phyloP scores from a whole-genome alignment of 1,139 yeast genomes.

The Hyphopichia khmerensis region DNA sequence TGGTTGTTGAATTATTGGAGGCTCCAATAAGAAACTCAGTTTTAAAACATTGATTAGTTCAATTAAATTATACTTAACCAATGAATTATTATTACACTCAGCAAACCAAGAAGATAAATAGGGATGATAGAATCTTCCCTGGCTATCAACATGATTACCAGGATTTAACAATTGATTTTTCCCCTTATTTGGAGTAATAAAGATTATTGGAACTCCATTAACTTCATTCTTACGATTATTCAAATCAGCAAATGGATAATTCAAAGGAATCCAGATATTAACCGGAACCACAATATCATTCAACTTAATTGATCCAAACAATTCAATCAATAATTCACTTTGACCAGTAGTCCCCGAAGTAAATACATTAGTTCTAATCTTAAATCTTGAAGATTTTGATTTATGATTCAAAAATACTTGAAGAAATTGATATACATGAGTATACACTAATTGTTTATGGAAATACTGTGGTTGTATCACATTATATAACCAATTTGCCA shows the following conservation, averaged over 20 bases:
- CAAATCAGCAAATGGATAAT: conserved; percentile 51
- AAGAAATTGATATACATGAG: conserved; percentile 60
- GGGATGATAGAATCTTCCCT: conserved; percentile 74
- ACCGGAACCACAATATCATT: conserved; percentile 49
- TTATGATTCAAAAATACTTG: conserved; percentile 40
- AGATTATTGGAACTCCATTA: conserved; percentile 58
- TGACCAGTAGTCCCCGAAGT: conserved; percentile 57
- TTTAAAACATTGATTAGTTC: conserved; percentile 36
- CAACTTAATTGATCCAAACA: conserved; percentile 57
- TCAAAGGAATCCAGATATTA: conserved; percentile 74
- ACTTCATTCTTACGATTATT: conserved; percentile 10
- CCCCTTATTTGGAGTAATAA: conserved; percentile 49
- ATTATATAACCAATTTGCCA: conserved; percentile 44
- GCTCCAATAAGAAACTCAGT: conserved; percentile 40
- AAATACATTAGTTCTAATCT: conserved; percentile 71
- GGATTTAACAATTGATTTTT: conserved; percentile 48
- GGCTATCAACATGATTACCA: conserved; percentile 69
- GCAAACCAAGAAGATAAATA: conserved; percentile 58
- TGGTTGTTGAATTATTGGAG: conserved; percentile 17
- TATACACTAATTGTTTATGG: conserved; percentile 53
- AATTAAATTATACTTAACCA: conserved; percentile 31
- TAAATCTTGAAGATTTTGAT: conserved; percentile 27
- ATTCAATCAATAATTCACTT: conserved; percentile 57
- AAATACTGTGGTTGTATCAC: conserved; percentile 52
- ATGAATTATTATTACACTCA: conserved; percentile 13